Conservation (phyloP, 2,329 filamentous ascomycete genomes). For the Penicillium verrucosum region DNA sequence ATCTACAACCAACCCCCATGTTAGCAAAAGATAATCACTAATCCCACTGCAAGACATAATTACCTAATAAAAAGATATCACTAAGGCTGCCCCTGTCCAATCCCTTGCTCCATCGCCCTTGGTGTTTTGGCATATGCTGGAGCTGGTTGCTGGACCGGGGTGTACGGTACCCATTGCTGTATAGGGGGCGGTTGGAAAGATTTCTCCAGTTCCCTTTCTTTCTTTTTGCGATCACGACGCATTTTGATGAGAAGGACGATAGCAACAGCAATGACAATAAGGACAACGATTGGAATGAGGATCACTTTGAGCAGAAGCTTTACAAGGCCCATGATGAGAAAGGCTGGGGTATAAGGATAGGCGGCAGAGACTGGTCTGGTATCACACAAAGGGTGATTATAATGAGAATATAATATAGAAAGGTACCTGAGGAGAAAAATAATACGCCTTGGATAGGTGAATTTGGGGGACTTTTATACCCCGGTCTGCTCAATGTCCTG, state of each 20-base stretch:
- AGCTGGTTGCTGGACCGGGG: constrained; percentile 16
- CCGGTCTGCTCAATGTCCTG: background rate
- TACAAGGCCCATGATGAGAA: constrained; percentile 16
- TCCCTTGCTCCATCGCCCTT: constrained; percentile 13
- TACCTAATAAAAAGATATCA: background rate
- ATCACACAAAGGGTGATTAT: background rate
- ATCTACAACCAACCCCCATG: background rate
- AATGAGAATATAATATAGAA: background rate
- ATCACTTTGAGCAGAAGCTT: constrained; percentile 23
- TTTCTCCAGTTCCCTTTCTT: constrained; percentile 7
- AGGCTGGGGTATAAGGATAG: background rate
- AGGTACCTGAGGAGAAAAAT: background rate
- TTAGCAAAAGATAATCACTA: background rate
- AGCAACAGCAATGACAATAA: constrained; percentile 10
- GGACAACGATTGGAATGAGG: constrained; percentile 17
- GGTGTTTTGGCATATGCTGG: constrained; percentile 10
- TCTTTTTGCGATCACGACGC: constrained; percentile 12
- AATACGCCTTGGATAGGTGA: background rate
- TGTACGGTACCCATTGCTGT: constrained; percentile 17
- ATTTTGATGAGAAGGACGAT: constrained; percentile 12
- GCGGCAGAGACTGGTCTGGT: background rate
- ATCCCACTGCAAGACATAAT: background rate
- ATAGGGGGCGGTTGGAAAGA: constrained; percentile 17
- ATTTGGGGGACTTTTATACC: constrained; percentile 1
- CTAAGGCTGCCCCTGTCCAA: background rate